phyloP scores from a whole-genome alignment of 2,329 filamentous ascomycete genomes.

The Polytolypa hystricis region DNA sequence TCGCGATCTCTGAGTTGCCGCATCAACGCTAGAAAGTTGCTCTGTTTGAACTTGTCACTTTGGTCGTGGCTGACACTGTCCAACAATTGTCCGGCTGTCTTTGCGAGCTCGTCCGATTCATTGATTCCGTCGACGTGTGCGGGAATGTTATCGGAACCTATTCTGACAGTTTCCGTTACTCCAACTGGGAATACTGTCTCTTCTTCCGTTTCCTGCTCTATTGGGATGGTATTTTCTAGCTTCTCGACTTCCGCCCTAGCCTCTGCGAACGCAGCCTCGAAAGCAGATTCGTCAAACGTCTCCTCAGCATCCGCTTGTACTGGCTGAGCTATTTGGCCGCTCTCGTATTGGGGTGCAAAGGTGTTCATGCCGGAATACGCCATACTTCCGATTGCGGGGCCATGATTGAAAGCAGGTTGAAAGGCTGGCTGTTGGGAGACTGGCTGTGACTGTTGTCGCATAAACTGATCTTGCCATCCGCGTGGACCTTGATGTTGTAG shows the following conservation, averaged over 20 bases:
- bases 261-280: constrained; percentile 35
- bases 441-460: constrained; percentile 24
- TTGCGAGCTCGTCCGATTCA: constrained; percentile 57
- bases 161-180: constrained; percentile 20
- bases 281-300: constrained; percentile 34
- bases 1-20: constrained; percentile 60
- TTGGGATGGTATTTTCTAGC: constrained; percentile 8
- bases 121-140: constrained; percentile 24
- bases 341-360: background rate
- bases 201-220: constrained; percentile 14
- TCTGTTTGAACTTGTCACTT: constrained; percentile 65
- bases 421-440: constrained; percentile 16
- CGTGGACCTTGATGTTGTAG: constrained; percentile 19
- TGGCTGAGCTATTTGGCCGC: constrained; percentile 1
- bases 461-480: constrained; percentile 54
- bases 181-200: constrained; percentile 10
- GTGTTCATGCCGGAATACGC: background rate
- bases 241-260: constrained; percentile 27
- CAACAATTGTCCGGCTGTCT: constrained; percentile 60
- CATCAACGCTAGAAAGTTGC: constrained; percentile 68
- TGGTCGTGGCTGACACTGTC: constrained; percentile 57
- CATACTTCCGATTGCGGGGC: background rate
- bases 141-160: constrained; percentile 34
- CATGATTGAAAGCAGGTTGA: constrained; percentile 10
- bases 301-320: constrained; percentile 11